phyloP scores from a whole-genome alignment of 2,329 filamentous ascomycete species.

The Venturia carpophila region DNA sequence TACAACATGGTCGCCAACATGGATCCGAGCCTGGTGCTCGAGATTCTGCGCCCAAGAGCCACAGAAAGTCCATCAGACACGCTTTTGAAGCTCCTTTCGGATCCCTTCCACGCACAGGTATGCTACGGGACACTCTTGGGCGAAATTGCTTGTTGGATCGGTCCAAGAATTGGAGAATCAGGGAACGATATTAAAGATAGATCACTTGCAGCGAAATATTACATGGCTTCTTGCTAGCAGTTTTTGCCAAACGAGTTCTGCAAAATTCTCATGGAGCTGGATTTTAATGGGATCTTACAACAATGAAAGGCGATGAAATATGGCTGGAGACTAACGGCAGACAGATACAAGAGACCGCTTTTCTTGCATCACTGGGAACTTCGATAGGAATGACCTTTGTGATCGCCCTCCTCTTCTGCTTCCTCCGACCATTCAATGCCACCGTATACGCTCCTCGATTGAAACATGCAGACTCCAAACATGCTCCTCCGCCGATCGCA shows the following conservation, averaged over 20 bases:
- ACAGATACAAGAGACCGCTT: conserved; percentile 52
- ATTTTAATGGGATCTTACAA: background rate
- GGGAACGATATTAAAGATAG: background rate
- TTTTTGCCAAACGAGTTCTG: background rate
- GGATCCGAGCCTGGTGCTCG: conserved; percentile 17
- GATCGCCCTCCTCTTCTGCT: conserved; percentile 74
- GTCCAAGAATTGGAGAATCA: background rate
- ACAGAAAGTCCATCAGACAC: conserved; percentile 13
- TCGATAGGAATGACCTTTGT: conserved; percentile 67
- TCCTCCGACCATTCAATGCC: conserved; percentile 83
- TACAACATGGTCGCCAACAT: conserved; percentile 2
- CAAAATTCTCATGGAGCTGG: background rate
- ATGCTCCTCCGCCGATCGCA: conserved; percentile 77
- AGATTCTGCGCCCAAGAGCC: background rate
- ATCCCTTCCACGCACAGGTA: conserved; percentile 22
- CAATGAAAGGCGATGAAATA: background rate
- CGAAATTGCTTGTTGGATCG: background rate
- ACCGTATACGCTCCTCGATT: conserved; percentile 91
- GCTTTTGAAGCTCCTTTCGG: conserved; percentile 18
- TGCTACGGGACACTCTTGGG: background rate
- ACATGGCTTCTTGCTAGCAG: background rate
- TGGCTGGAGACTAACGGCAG: background rate
- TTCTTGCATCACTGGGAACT: conserved; percentile 71
- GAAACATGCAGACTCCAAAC: conserved; percentile 84
- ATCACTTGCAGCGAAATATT: background rate